Base-by-base conservation (phyloP, 164 flowering plant species). In the Tetracentron sinense region DNA sequence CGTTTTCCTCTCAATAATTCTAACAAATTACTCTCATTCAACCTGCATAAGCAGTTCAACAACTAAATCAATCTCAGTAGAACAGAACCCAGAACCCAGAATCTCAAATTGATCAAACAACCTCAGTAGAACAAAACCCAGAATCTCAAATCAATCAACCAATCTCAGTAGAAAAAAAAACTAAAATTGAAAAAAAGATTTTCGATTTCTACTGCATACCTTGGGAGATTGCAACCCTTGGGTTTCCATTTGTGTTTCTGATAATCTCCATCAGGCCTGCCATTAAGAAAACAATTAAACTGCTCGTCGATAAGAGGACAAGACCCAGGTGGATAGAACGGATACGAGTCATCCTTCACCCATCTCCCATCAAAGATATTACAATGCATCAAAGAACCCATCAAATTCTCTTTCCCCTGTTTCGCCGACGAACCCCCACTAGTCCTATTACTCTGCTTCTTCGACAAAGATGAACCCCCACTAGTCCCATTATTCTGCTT, bases 181-280 rank as follows among this genome's bases (percentile, higher is more conserved):
- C 17, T n/a, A 44, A 23, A 28, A 6, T 14, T 19, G 1, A 25
- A 63, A 50, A n/a, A 15, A 29, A 56, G 7, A 54, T 3, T 2
- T 54, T 42, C 6, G 6, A 12, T 58, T 19, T 31, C 12, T 11
- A 12, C 19, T 7, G 6, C 67, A 33, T 72, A 91, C 97, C 97
- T 88, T 42, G 99, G 99, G 21, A 94, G 65, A 44, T 61, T 74
- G 75, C 99, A 94, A 23, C 75, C 79, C 35, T 79, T 85, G 4
- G 99, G 99, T 74, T 91, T 84, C 99, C 97, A 94, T 64, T 83
- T 92, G 33, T 76, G 69, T 54, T 83, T 85, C 69, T 72, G 81
- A 63, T 63, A 91, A 42, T 67, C 72, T 11, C 56, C 66, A 73
- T 94, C 99, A 61, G 90, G 96, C 69, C 99, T 78, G 15, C 94